A percentile compares a stretch with the other conserved stretches of the same genome.
Evolutionary conservation across 495 filamentous ascomycete genomes (phyloP).

Genomic region (Bombardia bombarda): DNA sequence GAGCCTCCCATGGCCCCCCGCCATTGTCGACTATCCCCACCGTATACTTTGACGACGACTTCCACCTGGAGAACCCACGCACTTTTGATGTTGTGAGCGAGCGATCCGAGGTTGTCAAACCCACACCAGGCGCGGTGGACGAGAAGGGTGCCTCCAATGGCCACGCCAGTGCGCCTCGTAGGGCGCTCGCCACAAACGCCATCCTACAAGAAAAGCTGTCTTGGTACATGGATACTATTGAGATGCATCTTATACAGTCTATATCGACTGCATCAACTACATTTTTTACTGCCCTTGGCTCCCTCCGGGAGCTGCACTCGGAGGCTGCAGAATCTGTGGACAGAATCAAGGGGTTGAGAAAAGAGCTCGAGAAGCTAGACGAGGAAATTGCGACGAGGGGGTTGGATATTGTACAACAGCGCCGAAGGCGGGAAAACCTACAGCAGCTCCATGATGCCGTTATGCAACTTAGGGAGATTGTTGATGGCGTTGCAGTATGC

Average conservation of each 20-base stretch:
- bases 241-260: conserved; percentile 92
- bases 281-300: conserved; percentile 93
- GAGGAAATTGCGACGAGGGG: conserved; percentile 81
- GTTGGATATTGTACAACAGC: conserved; percentile 75
- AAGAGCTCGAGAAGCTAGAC: conserved; percentile 73
- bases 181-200: conserved; percentile 90
- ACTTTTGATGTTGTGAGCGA: conserved; percentile 97
- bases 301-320: conserved; percentile 78
- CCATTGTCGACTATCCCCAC: conserved; percentile 85
- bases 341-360: conserved; percentile 72
- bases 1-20: conserved; percentile 56
- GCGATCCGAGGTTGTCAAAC: conserved; percentile 81
- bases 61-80: conserved; percentile 90
- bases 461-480: conserved; percentile 69
- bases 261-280: conserved; percentile 92
- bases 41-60: conserved; percentile 93
- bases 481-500: conserved; percentile 66
- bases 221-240: conserved; percentile 99
- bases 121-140: conserved; percentile 47
- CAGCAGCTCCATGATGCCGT: conserved; percentile 74
- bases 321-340: conserved; percentile 89
- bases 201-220: conserved; percentile 99
- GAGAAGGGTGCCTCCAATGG: conserved; percentile 56
- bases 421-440: conserved; percentile 75
- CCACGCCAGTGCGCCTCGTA: conserved; percentile 57